Evolutionary conservation across 768 basidiomycete genomes (phyloP), one percentile per base, ranked within the genome.

Genomic region (Clavaria fumosa): DNA sequence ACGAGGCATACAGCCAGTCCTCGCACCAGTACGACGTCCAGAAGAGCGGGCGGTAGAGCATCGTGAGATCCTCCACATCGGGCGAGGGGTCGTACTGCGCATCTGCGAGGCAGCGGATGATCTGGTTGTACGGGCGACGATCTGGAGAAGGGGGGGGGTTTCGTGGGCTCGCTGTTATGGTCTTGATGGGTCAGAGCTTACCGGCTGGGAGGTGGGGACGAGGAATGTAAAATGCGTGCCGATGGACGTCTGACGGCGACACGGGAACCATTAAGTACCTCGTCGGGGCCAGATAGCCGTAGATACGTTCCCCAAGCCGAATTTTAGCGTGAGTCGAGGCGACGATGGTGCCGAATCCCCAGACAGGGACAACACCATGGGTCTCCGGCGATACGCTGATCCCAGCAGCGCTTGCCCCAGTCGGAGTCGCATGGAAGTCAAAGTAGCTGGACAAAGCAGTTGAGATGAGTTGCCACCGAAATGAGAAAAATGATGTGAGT

Each of bases 21-120:
- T 80, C 75, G 44, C 66, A 76, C 78, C 78, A 80, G 44, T 68
- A 80, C 1, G 78, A 66, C 0, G 78, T 79, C 78, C 78, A 80
- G 52, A 78, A 80, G 11, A 80, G 59, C 0, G 78, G 76, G 0
- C 76, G 66, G 44, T 75, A 80, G 11, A 80, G 64, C 78, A 80
- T 79, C 0, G 67, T 70, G 27, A 78, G 57, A 47, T 78, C 77
- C 50, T 80, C 78, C 1, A 56, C 53, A 1, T 49, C 43, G 0
- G 66, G 58, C 0, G 62, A 63, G 0, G 67, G 55, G 12, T 58
- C 58, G 42, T 78, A 77, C 37, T 72, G 61, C 0, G 67, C 62
- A 42, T 80, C 78, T 6, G 51, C 47, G 4, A 62, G 54, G 43
- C 78, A 80, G 10, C 77, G 69, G 10, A 65, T 64, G 33, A 80